Percentiles rank a stretch among this genome's conserved stretches.
Evolutionary conservation across 371 early-diverging fungal species (phyloP).

Genomic region (Coemansia sp.): DNA sequence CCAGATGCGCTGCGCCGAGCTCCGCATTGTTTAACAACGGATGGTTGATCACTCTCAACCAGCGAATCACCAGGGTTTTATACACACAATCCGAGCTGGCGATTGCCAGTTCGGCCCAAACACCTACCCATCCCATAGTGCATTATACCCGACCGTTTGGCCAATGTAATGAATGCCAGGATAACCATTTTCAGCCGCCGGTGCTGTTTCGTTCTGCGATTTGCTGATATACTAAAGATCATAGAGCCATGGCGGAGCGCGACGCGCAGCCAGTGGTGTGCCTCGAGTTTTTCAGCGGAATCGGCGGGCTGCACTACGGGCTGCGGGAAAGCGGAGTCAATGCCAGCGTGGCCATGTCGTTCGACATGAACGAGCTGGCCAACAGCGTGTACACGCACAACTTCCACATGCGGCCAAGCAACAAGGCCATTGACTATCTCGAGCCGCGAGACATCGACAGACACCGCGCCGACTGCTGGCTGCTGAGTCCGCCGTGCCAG

Average conservation of each 20-base stretch:
- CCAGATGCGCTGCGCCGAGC: too few species aligned
- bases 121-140: too few species aligned
- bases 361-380: slow-evolving; percentile 73
- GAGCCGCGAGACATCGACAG: slow-evolving; percentile 61
- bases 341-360: slow-evolving; percentile 60
- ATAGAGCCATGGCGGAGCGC: not conserved
- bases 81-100: too few species aligned
- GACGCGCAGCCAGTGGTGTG: slow-evolving; percentile 15
- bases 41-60: too few species aligned
- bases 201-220: not conserved
- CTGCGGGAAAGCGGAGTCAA: slow-evolving; percentile 57
- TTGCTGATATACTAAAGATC: not conserved
- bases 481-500: slow-evolving; percentile 86
- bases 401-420: slow-evolving; percentile 60
- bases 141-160: too few species aligned
- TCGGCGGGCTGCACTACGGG: slow-evolving; percentile 74
- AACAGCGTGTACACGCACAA: slow-evolving; percentile 69
- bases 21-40: too few species aligned
- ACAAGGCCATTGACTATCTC: slow-evolving; percentile 66
- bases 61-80: too few species aligned
- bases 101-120: too few species aligned
- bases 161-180: too few species aligned
- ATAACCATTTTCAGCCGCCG: too few species aligned
- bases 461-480: slow-evolving; percentile 71
- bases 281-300: slow-evolving; percentile 74